Conservation (phyloP, 2,329 filamentous ascomycete species). For the Pyrenochaeta sp. region DNA sequence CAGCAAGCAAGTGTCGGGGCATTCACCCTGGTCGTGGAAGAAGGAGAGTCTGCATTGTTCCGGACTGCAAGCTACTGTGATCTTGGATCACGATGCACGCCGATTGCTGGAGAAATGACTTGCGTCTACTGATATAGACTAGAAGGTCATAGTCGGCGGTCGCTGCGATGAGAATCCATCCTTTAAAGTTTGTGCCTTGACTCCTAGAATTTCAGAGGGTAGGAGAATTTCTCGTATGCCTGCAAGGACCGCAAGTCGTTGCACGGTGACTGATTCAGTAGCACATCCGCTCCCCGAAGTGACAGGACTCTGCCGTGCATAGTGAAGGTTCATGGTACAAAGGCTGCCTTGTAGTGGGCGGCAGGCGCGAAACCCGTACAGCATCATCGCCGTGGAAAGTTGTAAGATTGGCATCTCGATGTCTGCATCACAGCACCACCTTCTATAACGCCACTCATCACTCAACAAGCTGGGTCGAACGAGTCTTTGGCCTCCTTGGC, state of each 20-base stretch:
- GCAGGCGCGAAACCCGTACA: not conserved
- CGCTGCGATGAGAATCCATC: not conserved
- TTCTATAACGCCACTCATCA: not conserved
- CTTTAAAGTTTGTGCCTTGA: too few relatives aligned
- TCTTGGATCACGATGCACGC: not conserved
- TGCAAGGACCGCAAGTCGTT: not conserved
- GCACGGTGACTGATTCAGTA: not conserved
- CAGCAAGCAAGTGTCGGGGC: constrained; percentile 2
- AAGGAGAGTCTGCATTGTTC: not conserved
- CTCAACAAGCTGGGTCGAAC: not conserved
- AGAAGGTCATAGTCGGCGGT: not conserved
- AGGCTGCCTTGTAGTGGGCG: not conserved
- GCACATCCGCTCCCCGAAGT: not conserved
- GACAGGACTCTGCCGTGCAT: not conserved
- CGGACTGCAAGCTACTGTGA: not conserved
- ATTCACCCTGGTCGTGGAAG: not conserved
- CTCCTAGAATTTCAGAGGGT: too few relatives aligned
- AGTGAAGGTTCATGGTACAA: not conserved
- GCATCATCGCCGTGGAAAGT: not conserved
- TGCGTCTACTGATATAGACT: constrained; percentile 1
- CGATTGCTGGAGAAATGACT: not conserved
- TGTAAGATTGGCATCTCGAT: not conserved
- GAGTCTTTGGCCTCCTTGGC: not conserved
- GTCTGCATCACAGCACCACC: not conserved
- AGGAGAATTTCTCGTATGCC: too few relatives aligned